These are phyloP conservation scores for Senna tora DNA, from an alignment of 306 rosid species.

Conservation along the genomic window DNA sequence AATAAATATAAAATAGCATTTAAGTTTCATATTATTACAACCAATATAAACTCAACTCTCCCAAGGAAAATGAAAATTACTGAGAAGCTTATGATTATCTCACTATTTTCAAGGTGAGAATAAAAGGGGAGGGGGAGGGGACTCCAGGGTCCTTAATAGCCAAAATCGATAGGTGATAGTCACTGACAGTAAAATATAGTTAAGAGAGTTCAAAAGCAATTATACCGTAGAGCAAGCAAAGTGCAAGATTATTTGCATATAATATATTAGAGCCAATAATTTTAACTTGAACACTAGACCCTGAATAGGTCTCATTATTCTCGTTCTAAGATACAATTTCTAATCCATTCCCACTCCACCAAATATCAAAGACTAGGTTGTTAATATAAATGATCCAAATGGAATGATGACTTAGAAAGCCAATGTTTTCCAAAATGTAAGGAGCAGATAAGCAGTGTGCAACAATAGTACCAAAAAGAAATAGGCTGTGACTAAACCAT, in stretches of 20 bases:
- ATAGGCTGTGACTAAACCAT: neutral
- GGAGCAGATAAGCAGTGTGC: neutral
- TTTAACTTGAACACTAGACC: neutral
- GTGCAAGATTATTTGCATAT: neutral
- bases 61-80: constrained; percentile 17
- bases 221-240: neutral
- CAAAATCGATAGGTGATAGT: neutral
- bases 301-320: constrained; percentile 3
- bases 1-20: constrained; percentile 18
- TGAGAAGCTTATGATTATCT: constrained; percentile 6
- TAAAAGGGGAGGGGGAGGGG: neutral
- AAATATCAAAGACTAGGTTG: constrained; percentile 19
- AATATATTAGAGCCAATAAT: constrained; percentile 3
- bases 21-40: constrained; percentile 19
- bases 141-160: neutral
- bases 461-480: neutral
- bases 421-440: neutral
- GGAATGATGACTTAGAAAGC: constrained; percentile 6
- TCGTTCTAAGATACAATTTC: neutral
- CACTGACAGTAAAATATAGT: neutral
- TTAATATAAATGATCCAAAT: constrained; percentile 14
- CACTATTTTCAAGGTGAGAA: neutral
- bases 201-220: neutral
- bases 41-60: constrained; percentile 2
- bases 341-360: neutral